These are phyloP conservation scores for Fennellomyces sp. DNA, from an alignment of 371 early-diverging fungal genomes.

Conservation along the genomic window DNA sequence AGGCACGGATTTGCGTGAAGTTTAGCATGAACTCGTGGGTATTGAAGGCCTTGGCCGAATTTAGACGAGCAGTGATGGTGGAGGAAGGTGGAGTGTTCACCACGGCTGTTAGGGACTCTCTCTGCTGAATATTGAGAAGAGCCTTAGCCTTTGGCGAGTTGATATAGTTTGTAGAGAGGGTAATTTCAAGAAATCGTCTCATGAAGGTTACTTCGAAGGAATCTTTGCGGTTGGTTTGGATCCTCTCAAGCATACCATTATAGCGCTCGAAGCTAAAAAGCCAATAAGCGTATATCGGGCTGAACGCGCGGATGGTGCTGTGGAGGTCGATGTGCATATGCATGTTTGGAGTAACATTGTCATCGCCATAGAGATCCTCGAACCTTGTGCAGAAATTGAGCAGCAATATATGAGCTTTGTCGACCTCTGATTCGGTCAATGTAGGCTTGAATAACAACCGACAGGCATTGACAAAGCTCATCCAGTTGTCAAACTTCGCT, in stretches of 20 bases:
- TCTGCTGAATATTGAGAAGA: no score
- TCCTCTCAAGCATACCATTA: background rate
- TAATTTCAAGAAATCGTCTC: background rate
- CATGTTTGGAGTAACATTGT: background rate
- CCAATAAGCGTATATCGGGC: constrained; percentile 3
- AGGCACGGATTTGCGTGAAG: background rate
- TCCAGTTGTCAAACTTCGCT: background rate
- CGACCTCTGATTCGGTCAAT: background rate
- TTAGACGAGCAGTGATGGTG: background rate
- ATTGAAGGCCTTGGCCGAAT: background rate
- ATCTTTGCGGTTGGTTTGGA: background rate
- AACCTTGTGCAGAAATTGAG: background rate
- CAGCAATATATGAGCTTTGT: background rate
- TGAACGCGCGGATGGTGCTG: background rate
- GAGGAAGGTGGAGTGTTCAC: background rate
- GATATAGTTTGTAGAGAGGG: background rate
- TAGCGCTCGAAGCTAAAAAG: constrained; percentile 5
- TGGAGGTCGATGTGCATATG: constrained; percentile 4
- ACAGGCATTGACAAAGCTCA: constrained; percentile 7
- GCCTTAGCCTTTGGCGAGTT: background rate
- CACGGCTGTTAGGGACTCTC: background rate
- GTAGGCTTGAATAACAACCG: background rate
- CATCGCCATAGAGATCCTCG: background rate
- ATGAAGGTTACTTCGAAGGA: background rate
- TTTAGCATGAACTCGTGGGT: background rate